phyloP scores from a whole-genome alignment of 2,329 filamentous ascomycete species.

The Phyllosticta citriasiana region DNA sequence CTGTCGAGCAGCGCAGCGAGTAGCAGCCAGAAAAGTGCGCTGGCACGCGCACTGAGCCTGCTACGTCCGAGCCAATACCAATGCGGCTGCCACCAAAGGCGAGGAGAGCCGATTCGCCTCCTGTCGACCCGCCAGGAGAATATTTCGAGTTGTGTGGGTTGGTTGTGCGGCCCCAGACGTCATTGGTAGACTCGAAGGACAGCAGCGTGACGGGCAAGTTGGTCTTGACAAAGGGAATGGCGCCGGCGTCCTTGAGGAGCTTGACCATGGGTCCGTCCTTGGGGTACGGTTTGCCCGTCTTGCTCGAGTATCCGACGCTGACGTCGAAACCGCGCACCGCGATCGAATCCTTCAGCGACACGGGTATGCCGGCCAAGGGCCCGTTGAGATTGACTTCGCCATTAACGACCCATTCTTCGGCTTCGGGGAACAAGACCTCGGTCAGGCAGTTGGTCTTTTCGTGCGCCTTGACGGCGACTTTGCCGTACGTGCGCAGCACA shows the following conservation, averaged over 20 bases:
- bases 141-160: conserved; percentile 81
- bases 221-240: conserved; percentile 87
- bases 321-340: conserved; percentile 75
- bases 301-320: conserved; percentile 67
- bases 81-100: conserved; percentile 75
- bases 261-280: conserved; percentile 64
- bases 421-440: conserved; percentile 70
- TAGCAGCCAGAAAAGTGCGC: conserved; percentile 89
- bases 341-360: conserved; percentile 71
- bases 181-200: conserved; percentile 72
- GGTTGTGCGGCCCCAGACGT: conserved; percentile 70
- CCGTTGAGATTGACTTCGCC: conserved; percentile 62
- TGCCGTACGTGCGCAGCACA: conserved; percentile 77
- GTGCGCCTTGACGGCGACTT: conserved; percentile 74
- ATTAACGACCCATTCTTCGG: conserved; percentile 58
- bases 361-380: conserved; percentile 75
- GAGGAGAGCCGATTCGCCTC: conserved; percentile 72
- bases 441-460: conserved; percentile 83
- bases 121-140: conserved; percentile 81
- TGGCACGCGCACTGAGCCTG: conserved; percentile 75
- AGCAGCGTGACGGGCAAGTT: conserved; percentile 79
- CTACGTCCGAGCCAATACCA: conserved; percentile 83
- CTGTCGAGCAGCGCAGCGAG: conserved; percentile 74
- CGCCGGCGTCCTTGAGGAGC: conserved; percentile 75
- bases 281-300: conserved; percentile 55